A percentile compares a stretch with the other conserved stretches of the same genome.
Evolutionary conservation across 306 rosid genomes (phyloP).

Genomic region (Fragaria vesca): DNA sequence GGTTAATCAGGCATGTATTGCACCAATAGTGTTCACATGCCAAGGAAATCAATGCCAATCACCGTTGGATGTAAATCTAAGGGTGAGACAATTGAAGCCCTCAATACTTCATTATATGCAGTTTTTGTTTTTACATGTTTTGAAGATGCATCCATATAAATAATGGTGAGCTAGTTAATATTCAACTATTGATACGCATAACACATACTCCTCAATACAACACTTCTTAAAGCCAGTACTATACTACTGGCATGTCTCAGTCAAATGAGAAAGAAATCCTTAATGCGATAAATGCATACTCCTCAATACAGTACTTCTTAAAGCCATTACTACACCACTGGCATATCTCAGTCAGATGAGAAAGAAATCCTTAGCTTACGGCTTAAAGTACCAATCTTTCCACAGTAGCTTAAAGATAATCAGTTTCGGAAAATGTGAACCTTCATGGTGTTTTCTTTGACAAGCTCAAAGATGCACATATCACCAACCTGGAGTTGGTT

Average conservation of each 20-base stretch:
- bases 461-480: not conserved
- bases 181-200: too few relatives aligned
- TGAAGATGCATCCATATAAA: too few relatives aligned
- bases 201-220: not conserved
- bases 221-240: not conserved
- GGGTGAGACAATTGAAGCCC: too few relatives aligned
- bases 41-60: too few relatives aligned
- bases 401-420: not conserved
- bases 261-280: not conserved
- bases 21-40: not conserved
- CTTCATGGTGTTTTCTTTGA: not conserved
- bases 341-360: too few relatives aligned
- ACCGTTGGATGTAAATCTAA: too few relatives aligned
- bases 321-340: too few relatives aligned
- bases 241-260: not conserved
- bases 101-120: not conserved
- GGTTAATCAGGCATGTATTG: not conserved
- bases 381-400: not conserved
- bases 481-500: not conserved
- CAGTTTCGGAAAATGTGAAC: constrained; percentile 1
- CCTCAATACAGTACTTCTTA: too few relatives aligned
- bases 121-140: too few relatives aligned
- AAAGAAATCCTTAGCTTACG: not conserved
- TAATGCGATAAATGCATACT: not conserved
- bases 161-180: too few relatives aligned